Evolutionary conservation across 1,139 yeast genomes (phyloP).

Genomic region (Lodderomyces margitis): DNA sequence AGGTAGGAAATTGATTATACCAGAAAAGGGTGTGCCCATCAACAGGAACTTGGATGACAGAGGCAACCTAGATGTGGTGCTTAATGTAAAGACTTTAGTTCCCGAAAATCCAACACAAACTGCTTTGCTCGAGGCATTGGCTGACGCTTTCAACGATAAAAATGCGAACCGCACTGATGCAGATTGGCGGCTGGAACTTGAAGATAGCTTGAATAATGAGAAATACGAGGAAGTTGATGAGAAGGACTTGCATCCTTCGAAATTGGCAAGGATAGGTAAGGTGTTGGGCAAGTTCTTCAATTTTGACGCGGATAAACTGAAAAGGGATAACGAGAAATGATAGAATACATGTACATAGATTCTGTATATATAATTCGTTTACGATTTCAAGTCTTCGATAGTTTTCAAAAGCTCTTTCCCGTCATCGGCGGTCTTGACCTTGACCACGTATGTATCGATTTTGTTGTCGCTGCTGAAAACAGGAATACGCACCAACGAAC

Average conservation of each 20-base stretch:
- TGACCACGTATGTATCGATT: conserved; percentile 54
- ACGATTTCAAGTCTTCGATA: conserved; percentile 1
- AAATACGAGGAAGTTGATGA: conserved; percentile 28
- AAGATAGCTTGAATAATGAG: conserved; percentile 16
- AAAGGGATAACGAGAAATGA: background rate
- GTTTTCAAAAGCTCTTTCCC: conserved; percentile 60
- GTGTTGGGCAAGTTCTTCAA: conserved; percentile 65
- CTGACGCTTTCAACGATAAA: conserved; percentile 81
- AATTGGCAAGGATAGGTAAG: conserved; percentile 58
- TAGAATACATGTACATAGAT: conserved; percentile 1
- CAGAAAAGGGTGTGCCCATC: conserved; percentile 86
- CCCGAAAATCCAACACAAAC: conserved; percentile 87
- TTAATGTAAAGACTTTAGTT: conserved; percentile 67
- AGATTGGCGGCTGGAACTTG: conserved; percentile 50
- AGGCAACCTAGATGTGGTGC: conserved; percentile 78
- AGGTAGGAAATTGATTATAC: conserved; percentile 72
- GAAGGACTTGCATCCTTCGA: conserved; percentile 54
- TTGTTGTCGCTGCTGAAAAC: conserved; percentile 28
- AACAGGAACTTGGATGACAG: conserved; percentile 56
- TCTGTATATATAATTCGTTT: background rate
- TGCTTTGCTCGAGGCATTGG: conserved; percentile 91
- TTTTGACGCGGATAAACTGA: conserved; percentile 27
- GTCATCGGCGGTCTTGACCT: conserved; percentile 68
- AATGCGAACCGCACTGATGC: conserved; percentile 71
- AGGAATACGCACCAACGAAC: conserved; percentile 58